Evolutionary conservation across 1,284 basidiomycete species (phyloP), one percentile per base, ranked within the genome.

Genomic region (Anthracocystis walkeri): DNA sequence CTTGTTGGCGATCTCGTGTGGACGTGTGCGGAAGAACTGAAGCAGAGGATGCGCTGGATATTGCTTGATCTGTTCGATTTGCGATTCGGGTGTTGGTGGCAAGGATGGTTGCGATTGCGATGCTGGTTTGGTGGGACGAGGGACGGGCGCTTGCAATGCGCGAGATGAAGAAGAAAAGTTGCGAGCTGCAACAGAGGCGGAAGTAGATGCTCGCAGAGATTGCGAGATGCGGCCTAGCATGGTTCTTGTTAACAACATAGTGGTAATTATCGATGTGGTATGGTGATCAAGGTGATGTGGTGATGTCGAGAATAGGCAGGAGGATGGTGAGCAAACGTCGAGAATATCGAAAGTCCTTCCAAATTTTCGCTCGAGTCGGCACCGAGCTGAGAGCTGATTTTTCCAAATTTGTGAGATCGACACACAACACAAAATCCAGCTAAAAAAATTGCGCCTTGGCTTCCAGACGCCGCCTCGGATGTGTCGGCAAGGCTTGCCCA

Each of bases 1-100:
- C 41, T 58, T 58, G 33, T 73, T 59, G 33, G 58, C 55, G 31
- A 81, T 41, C 50, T 80, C 70, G 12, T 62, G 35, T 6, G 52
- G 59, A 7, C 54, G 57, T 14, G 59, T 71, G 49, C 75, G 75
- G 73, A 84, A 84, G 64, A 84, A 84, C 20, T 69, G 76, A 38
- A 82, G 75, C 27, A 84, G 55, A 4, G 83, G 82, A 54, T 84
- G 83, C 21, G 71, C 69, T 6, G 83, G 83, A 50, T 82, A 84
- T 52, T 62, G 68, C 40, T 42, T 58, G 59, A 76, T 67, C 62
- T 76, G 74, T 27, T 64, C 56, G 18, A 76, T 59, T 48, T 76
- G 74, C 2, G 65, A 42, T 25, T 52, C 59, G 2, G 69, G 74
- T 12, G 51, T 55, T 14, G 65, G 52, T 11, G 61, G 50, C 1